Conservation (phyloP, 768 basidiomycete genomes). For the Collybia nuda region DNA sequence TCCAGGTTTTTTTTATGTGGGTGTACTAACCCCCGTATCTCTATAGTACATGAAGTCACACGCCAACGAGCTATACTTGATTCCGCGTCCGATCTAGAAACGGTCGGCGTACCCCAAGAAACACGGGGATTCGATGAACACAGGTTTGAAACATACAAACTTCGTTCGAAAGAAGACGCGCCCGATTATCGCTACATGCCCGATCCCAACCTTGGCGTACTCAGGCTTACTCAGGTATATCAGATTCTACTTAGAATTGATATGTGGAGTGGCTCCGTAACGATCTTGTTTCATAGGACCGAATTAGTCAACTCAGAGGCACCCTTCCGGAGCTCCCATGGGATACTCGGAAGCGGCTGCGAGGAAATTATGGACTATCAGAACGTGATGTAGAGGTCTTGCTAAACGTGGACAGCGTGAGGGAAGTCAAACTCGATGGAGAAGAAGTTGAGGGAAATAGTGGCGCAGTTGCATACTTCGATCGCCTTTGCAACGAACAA, state of each 20-base stretch:
- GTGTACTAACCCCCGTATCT: not conserved
- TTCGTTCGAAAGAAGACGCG: constrained; percentile 90
- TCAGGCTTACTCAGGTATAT: constrained; percentile 55
- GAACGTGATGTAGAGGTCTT: constrained; percentile 74
- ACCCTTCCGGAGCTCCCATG: constrained; percentile 79
- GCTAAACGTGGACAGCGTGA: constrained; percentile 66
- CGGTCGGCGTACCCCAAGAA: constrained; percentile 66
- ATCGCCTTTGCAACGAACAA: constrained; percentile 50
- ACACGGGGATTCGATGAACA: constrained; percentile 90
- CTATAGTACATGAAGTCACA: constrained; percentile 77
- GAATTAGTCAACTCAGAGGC: constrained; percentile 50
- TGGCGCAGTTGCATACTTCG: constrained; percentile 80
- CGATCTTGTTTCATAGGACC: constrained; percentile 42
- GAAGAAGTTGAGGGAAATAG: constrained; percentile 21
- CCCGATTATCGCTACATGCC: constrained; percentile 99
- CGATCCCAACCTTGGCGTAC: constrained; percentile 85
- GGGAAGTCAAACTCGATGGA: constrained; percentile 65
- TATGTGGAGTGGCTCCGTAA: not conserved
- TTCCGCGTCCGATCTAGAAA: constrained; percentile 25
- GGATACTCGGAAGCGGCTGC: constrained; percentile 57
- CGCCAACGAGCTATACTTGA: constrained; percentile 69
- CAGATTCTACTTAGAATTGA: constrained; percentile 5
- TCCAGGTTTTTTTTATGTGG: not conserved
- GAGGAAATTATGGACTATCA: constrained; percentile 44
- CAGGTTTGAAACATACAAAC: constrained; percentile 73